Conservation (phyloP, 495 filamentous ascomycete genomes). For the Hypoxylon rickii region DNA sequence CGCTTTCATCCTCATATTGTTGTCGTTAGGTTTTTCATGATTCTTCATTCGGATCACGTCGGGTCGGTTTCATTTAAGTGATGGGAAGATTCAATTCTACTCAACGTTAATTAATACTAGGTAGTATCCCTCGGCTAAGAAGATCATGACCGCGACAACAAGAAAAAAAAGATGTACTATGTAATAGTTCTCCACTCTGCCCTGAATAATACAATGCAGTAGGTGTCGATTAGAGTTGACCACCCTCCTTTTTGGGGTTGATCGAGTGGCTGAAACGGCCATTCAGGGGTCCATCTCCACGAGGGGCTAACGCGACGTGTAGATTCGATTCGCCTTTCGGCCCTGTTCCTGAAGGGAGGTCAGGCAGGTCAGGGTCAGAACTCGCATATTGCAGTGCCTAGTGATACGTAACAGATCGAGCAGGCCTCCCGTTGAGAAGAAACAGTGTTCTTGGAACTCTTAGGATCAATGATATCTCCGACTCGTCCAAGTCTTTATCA, state of each 20-base stretch:
- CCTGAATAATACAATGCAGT: not conserved
- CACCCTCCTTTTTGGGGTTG: conserved; percentile 17
- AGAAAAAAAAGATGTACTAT: conserved; percentile 21
- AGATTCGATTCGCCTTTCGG: conserved; percentile 25
- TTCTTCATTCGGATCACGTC: no score
- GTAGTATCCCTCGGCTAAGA: not conserved
- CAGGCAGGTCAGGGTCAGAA: conserved; percentile 13
- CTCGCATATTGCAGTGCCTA: conserved; percentile 28
- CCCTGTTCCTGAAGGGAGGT: conserved; percentile 30
- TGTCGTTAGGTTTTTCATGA: no score
- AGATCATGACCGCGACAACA: not conserved
- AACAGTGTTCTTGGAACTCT: not conserved
- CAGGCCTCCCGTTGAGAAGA: conserved; percentile 25
- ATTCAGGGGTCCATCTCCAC: conserved; percentile 30
- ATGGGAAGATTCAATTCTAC: not conserved
- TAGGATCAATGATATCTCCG: conserved; percentile 10
- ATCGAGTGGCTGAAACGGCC: conserved; percentile 31
- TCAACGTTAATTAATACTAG: not conserved
- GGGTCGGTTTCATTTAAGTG: no score
- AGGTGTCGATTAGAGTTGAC: conserved; percentile 20
- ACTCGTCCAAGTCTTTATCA: conserved; percentile 3
- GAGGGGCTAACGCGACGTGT: conserved; percentile 23
- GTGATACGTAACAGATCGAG: conserved; percentile 28
- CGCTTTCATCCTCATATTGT: no score
- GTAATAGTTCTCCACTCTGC: conserved; percentile 16